These are phyloP conservation scores for Zhuliangozyma blackwelliae DNA, from an alignment of 1,139 yeast genomes.

Conservation along the genomic window DNA sequence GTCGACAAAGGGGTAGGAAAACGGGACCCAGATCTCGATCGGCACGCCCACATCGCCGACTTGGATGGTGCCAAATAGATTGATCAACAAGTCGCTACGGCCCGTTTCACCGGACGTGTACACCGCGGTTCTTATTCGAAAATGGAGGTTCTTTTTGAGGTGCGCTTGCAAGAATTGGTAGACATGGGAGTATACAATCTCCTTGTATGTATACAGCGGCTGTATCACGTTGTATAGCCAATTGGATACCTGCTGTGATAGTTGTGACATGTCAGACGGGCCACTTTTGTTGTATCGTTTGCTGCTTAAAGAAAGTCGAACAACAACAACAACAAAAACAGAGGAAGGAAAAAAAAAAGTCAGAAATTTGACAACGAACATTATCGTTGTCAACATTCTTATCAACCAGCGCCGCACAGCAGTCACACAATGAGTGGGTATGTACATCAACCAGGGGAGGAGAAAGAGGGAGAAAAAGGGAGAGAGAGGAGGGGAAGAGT, in stretches of 20 bases:
- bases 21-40: conserved; percentile 74
- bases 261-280: conserved; percentile 13
- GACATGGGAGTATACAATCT: conserved; percentile 56
- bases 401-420: conserved; percentile 2
- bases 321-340: background rate
- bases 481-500: background rate
- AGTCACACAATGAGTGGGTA: conserved; percentile 25
- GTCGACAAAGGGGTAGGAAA: conserved; percentile 51
- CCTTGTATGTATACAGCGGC: conserved; percentile 51
- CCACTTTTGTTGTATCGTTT: no score
- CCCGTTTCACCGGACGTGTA: conserved; percentile 58
- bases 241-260: conserved; percentile 34
- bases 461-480: no score
- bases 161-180: conserved; percentile 50
- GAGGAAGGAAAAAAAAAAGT: conserved; percentile 1
- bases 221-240: conserved; percentile 45
- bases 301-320: background rate
- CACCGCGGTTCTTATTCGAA: conserved; percentile 69
- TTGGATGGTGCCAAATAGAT: conserved; percentile 57
- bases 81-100: conserved; percentile 52
- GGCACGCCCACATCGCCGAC: conserved; percentile 43
- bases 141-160: conserved; percentile 26
- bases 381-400: background rate
- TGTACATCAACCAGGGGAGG: conserved; percentile 10
- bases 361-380: background rate